Base-by-base conservation (phyloP, 805 yeast genomes). In the Kluyveromyces wickerhamii region DNA sequence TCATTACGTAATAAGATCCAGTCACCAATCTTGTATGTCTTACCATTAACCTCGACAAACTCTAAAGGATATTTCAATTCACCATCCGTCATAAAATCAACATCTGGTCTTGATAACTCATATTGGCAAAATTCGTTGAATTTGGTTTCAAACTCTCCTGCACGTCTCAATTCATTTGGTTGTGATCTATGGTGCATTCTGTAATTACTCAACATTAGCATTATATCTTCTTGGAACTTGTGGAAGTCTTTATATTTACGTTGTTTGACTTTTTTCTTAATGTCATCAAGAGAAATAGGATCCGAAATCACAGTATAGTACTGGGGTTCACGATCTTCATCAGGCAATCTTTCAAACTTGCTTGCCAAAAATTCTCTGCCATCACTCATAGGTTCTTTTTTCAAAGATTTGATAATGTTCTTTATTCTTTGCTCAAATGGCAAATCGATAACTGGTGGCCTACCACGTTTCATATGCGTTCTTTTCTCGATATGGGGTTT, bases 1-100 rank as follows among this genome's bases (percentile, higher is more conserved):
- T 87, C 86, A 54, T 92, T 92, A 44, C 73, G 72, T 37, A 92
- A 68, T 43, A 88, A 72, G 11, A 89, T 85, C 97, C 97, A 92
- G 58, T 88, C 96, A 43, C 98, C 98, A 29, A 92, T 86, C 43
- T 72, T 72, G 62, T 82, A 92, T 4, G 67, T 65, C 44, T 75
- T 77, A 2, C 87, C 92, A 44, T 78, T 71, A 26, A 79, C 72
- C 34, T 75, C 79, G 26, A 85, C 71, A 34, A 74, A 72, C 53
- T 88, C 94, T 38, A 86, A 66, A n/a, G 95, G 95, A 43, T 77
- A 71, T 43, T 88, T 77, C 34, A 81, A 68, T 42, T 71, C 79
- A 41, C 71, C 74, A 33, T 66, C 65, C 3, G 74, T 66, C 45
- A 76, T 65, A 47, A 78, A 81, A 36, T 79, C 94, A 29, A 77